phyloP scores from a whole-genome alignment of 2,329 filamentous ascomycete genomes.

The Ophiocordyceps camponoti-leonardi region DNA sequence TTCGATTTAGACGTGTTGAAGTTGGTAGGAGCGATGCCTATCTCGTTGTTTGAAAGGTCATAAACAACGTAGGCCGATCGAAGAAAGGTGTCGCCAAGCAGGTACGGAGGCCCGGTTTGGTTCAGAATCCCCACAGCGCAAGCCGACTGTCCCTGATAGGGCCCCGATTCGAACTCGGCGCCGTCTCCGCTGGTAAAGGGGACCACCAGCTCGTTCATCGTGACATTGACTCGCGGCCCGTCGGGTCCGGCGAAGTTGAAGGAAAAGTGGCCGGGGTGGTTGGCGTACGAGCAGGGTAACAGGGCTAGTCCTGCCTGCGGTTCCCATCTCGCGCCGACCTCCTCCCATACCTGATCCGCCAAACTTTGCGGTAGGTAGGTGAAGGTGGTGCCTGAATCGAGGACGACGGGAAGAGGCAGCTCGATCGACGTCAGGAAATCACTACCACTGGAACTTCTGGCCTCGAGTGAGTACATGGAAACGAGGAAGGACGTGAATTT shows the following conservation, averaged over 20 bases:
- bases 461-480: conserved; percentile 27
- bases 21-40: conserved; percentile 35
- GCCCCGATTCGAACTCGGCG: conserved; percentile 20
- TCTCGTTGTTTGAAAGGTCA: conserved; percentile 38
- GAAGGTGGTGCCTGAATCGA: conserved; percentile 62
- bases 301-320: conserved; percentile 19
- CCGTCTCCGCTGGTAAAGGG: conserved; percentile 16
- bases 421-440: conserved; percentile 24
- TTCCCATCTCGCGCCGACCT: conserved; percentile 34
- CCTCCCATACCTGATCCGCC: conserved; percentile 31
- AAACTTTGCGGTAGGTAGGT: conserved; percentile 51
- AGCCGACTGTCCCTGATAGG: conserved; percentile 23
- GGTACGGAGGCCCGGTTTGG: conserved; percentile 20
- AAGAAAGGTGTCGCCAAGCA: conserved; percentile 41
- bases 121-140: conserved; percentile 43
- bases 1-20: conserved; percentile 35
- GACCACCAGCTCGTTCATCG: conserved; percentile 39
- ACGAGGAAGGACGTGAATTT: conserved; percentile 29
- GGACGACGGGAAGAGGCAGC: conserved; percentile 40
- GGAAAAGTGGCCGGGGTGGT: conserved; percentile 28
- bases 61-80: conserved; percentile 44
- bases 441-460: conserved; percentile 28
- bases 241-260: conserved; percentile 33
- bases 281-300: conserved; percentile 30
- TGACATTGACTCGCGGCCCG: conserved; percentile 32